These are phyloP conservation scores for Areca catechu DNA, from an alignment of 176 grass and related monocot genomes.

Conservation along the genomic window DNA sequence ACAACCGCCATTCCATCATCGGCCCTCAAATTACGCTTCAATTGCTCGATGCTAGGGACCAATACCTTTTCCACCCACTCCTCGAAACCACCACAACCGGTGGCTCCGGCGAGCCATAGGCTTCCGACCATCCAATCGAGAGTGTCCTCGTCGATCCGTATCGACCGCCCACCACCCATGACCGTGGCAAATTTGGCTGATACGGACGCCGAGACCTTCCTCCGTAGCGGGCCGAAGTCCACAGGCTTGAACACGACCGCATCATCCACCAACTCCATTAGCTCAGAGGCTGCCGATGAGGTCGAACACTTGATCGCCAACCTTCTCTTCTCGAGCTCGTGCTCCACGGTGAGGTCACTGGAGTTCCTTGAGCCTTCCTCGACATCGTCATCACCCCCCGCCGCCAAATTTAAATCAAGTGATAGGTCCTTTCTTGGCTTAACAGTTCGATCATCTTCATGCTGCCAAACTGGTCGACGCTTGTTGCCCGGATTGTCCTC, in stretches of 20 bases:
- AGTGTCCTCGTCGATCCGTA: slow-evolving; percentile 74
- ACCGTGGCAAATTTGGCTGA: slow-evolving; percentile 42
- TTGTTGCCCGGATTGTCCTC: slow-evolving; percentile 56
- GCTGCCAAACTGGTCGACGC: slow-evolving; percentile 61
- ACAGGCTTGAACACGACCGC: slow-evolving; percentile 67
- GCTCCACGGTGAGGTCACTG: slow-evolving; percentile 82
- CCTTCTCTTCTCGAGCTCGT: slow-evolving; percentile 62
- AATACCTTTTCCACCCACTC: slow-evolving; percentile 68
- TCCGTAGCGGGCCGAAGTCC: slow-evolving; percentile 48
- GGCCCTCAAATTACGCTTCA: slow-evolving; percentile 46
- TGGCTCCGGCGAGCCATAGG: slow-evolving; percentile 47
- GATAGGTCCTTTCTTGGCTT: slow-evolving; percentile 79
- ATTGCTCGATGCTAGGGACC: slow-evolving; percentile 46
- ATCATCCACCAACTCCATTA: slow-evolving; percentile 56
- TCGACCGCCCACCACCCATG: slow-evolving; percentile 31
- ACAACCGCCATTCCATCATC: slow-evolving; percentile 13
- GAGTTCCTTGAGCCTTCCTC: slow-evolving; percentile 73
- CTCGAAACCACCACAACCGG: slow-evolving; percentile 22
- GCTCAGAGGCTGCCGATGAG: slow-evolving; percentile 36
- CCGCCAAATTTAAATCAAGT: slow-evolving; percentile 76
- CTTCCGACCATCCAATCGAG: slow-evolving; percentile 54
- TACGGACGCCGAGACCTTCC: slow-evolving; percentile 46
- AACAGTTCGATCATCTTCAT: slow-evolving; percentile 30
- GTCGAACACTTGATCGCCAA: slow-evolving; percentile 36
- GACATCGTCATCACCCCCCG: slow-evolving; percentile 46